Evolutionary conservation across 371 early-diverging fungal genomes (phyloP).

Genomic region (Umbelopsis sp.): DNA sequence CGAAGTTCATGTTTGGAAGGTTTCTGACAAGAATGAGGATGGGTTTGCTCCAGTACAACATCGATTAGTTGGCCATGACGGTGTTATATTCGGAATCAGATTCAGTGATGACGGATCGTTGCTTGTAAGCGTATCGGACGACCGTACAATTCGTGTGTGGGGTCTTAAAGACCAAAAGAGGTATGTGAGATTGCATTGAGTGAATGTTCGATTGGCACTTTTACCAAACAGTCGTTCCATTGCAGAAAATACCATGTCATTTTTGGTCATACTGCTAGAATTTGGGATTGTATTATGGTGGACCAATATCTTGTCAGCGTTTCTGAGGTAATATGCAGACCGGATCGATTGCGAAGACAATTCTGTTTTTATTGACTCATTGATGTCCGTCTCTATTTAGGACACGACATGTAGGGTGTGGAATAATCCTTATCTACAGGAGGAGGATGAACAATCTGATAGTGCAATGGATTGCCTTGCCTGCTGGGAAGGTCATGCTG

Average conservation of each 20-base stretch:
- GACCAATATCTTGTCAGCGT: slow-evolving; percentile 66
- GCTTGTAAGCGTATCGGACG: slow-evolving; percentile 81
- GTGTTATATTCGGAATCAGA: slow-evolving; percentile 82
- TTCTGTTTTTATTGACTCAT: no score
- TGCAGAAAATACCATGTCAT: slow-evolving; percentile 52
- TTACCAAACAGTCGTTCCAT: neutral
- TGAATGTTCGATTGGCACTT: neutral
- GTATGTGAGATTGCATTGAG: slow-evolving; percentile 6
- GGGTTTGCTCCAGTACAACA: slow-evolving; percentile 53
- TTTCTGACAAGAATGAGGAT: slow-evolving; percentile 32
- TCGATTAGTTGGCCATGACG: slow-evolving; percentile 71
- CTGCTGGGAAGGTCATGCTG: slow-evolving; percentile 78
- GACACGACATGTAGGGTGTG: slow-evolving; percentile 86
- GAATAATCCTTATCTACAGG: slow-evolving; percentile 51
- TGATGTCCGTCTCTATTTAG: slow-evolving; percentile 26
- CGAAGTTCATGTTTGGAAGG: slow-evolving; percentile 76
- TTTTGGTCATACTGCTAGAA: slow-evolving; percentile 82
- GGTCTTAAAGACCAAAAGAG: slow-evolving; percentile 34
- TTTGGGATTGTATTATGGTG: slow-evolving; percentile 80
- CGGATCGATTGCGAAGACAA: no score
- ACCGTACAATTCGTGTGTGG: slow-evolving; percentile 87
- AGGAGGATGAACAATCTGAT: slow-evolving; percentile 27
- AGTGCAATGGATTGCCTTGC: slow-evolving; percentile 62
- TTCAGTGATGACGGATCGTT: slow-evolving; percentile 64
- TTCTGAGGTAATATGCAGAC: slow-evolving; percentile 44